Base-by-base conservation (phyloP, 441 rosid species). In the Jatropha podagrica region DNA sequence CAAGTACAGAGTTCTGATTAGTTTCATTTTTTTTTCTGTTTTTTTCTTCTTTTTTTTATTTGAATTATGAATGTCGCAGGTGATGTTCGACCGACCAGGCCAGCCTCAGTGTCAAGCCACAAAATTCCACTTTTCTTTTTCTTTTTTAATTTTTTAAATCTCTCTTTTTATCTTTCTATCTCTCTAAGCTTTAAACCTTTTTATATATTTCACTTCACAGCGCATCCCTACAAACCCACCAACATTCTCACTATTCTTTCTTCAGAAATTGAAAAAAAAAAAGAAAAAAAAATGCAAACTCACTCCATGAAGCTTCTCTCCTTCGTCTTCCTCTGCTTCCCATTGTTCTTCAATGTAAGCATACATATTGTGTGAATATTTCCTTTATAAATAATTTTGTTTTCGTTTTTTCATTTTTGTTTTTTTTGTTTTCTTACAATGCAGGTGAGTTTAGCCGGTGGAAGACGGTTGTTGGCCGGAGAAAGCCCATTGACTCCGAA, bases 401-500 rank as follows among this genome's bases (percentile, higher is more conserved):
- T 23, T 10, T 26, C 69, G 40, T 40, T 58, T 62, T 26, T 49
- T 12, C 26, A 14, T 52, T 65, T 4, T 18, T 48, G 42, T 10
- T 55, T 55, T 23, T 23, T 17, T 52, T 13, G 7, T 1, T 68
- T 80, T 64, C 11, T 14, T 37, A 52, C 83, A 91, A 90, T 90
- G 94, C 85, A 92, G 96, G 94, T 81, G 42, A 44, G 27, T 72
- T 70, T 74, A 0, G 87, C 75, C 69, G 82, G 67, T 52, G 83
- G 81, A 46, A 62, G 84, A 42, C 59, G 60, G 17, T n/a, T 48
- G 3, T 23, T 71, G 26, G 69, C 63, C 55, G 83, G 79, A 13
- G 81, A 84, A 23, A 91, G 88, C 64, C 98, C 98, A 2, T 86
- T 94, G 63, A 87, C 95, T 0, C 97, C 98, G 0, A 92, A 82